These are phyloP conservation scores for Hibiscus tridactylites DNA, from an alignment of 345 rosid genomes.

Conservation along the genomic window DNA sequence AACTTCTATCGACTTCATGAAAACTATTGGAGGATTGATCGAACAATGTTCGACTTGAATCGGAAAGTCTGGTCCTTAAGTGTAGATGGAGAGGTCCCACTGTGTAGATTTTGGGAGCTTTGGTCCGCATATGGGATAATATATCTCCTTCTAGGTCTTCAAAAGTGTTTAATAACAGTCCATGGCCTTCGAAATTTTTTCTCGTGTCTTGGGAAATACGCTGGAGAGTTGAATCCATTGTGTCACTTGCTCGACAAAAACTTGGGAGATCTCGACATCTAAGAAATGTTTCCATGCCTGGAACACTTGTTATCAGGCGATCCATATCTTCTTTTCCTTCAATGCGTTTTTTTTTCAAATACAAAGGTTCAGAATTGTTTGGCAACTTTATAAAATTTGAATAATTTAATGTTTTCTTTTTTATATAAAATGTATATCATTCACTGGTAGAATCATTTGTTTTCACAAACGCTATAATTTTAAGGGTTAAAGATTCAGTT, in stretches of 20 bases:
- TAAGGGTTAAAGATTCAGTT: no score
- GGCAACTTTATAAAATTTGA: no score
- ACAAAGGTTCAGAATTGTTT: neutral
- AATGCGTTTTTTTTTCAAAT: neutral
- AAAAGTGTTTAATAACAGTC: slow-evolving; percentile 52
- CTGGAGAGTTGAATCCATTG: slow-evolving; percentile 6
- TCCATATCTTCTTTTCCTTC: slow-evolving; percentile 43
- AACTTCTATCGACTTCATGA: slow-evolving; percentile 30
- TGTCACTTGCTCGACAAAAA: slow-evolving; percentile 27
- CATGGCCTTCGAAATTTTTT: slow-evolving; percentile 26
- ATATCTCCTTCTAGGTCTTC: slow-evolving; percentile 53
- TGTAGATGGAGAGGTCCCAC: slow-evolving; percentile 52
- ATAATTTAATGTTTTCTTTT: no score
- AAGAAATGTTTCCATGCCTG: slow-evolving; percentile 38
- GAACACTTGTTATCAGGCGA: slow-evolving; percentile 22
- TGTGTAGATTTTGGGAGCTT: slow-evolving; percentile 35
- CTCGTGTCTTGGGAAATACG: slow-evolving; percentile 12
- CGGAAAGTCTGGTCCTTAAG: slow-evolving; percentile 17
- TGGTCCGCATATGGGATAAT: slow-evolving; percentile 30
- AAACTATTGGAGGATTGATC: slow-evolving; percentile 20
- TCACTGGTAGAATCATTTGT: no score
- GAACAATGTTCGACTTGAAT: neutral
- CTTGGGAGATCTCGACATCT: slow-evolving; percentile 50
- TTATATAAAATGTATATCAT: no score
- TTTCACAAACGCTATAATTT: no score